Evolutionary conservation across 2,329 filamentous ascomycete species (phyloP).

Genomic region (Xylaria sp.): DNA sequence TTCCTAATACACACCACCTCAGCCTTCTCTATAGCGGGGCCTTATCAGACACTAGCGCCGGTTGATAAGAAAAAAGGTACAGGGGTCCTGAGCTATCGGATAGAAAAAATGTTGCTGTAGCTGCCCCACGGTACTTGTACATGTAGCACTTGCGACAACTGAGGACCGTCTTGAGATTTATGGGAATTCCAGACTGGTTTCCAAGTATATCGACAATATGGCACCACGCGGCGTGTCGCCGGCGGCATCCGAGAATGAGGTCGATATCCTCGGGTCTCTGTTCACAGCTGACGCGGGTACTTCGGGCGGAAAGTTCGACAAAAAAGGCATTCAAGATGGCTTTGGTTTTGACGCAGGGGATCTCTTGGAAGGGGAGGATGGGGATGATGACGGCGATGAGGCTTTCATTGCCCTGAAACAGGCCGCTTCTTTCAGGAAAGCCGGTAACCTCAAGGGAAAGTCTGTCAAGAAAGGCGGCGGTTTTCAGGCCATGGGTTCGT

Average conservation of each 20-base stretch:
- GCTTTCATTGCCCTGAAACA: constrained; percentile 90
- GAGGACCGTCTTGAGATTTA: background rate
- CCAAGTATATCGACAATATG: constrained; percentile 53
- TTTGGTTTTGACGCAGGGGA: constrained; percentile 61
- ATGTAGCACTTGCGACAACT: background rate
- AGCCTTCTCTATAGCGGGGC: background rate
- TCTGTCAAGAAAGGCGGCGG: constrained; percentile 93
- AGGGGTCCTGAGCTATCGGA: constrained; percentile 15
- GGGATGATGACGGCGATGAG: constrained; percentile 72
- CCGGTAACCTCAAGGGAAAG: constrained; percentile 78
- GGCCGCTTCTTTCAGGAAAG: constrained; percentile 84
- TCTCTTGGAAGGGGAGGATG: constrained; percentile 60
- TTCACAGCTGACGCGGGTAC: constrained; percentile 64
- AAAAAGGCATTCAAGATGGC: constrained; percentile 41
- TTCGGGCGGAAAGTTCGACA: constrained; percentile 45
- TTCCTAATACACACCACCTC: too few relatives aligned
- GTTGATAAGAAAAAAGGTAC: constrained; percentile 9
- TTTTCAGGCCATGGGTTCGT: constrained; percentile 87
- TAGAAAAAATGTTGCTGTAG: constrained; percentile 26
- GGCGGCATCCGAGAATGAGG: constrained; percentile 82
- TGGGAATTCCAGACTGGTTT: background rate
- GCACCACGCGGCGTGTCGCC: constrained; percentile 76
- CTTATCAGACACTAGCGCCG: constrained; percentile 15
- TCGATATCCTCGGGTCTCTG: constrained; percentile 83
- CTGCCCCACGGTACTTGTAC: constrained; percentile 14